Evolutionary conservation across 768 basidiomycete species (phyloP), one percentile per base, ranked within the genome.

Genomic region (Auriscalpium microsporum): DNA sequence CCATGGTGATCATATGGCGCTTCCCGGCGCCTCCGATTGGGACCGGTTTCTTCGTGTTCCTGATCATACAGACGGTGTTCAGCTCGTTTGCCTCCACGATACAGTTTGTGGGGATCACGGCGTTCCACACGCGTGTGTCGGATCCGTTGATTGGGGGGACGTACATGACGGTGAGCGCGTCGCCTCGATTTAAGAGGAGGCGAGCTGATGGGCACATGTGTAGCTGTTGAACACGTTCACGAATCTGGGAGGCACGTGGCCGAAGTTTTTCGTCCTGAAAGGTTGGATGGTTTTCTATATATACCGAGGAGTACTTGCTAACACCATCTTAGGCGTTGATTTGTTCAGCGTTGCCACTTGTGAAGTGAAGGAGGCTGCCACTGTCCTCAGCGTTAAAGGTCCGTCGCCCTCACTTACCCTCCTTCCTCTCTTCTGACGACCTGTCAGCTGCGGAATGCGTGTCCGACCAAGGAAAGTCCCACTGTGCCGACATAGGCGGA

Each of bases 21-120:
- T 97, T 97, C 75, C 95, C 96, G 1, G 75, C 69, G 28, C 82
- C 85, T 1, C 87, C 89, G 1, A 79, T 90, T 37, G 78, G 84
- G 4, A 75, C 75, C 45, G 78, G 76, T 11, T 97, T 94, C 74
- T 95, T 99, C 67, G 64, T 79, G 1, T 79, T 91, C 62, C 72
- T 98, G 52, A 80, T 97, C 49, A 58, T 86, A 1, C 85, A 90
- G 59, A 96, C 92, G 1, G 82, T 98, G 17, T 56, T 90, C 14
- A 83, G 86, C 8, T 89, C 88, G 16, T 93, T 98, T 66, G 78
- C 91, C 8, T 80, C 86, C 47, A 97, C 95, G 5, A 86, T 98
- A n/a, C 95, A 99, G 69, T 99, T 98, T 66, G 95, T 97, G 17
- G 94, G 96, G 9, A 93, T 98, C 58, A 91, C 94, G n/a, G 96